phyloP scores from a whole-genome alignment of 495 filamentous ascomycete species.

The Coniosporium apollinis region DNA sequence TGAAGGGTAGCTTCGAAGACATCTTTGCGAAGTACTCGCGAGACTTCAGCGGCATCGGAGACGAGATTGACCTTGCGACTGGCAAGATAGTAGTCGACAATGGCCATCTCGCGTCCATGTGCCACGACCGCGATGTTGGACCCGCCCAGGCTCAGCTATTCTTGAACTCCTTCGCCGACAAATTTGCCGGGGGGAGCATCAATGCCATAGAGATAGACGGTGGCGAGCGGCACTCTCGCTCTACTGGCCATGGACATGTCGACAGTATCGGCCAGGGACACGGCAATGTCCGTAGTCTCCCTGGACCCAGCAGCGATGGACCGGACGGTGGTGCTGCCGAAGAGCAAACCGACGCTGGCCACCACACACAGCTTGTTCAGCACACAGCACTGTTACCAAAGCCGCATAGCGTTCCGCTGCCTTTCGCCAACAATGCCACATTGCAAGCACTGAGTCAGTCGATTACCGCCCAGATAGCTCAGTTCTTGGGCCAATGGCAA shows the following conservation, averaged over 20 bases:
- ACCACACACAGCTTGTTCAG: neutral
- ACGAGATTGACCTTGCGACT: constrained; percentile 64
- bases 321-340: neutral
- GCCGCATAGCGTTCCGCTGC: neutral
- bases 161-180: constrained; percentile 11
- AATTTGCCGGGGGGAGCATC: no score
- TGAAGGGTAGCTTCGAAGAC: constrained; percentile 66
- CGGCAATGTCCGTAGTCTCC: no score
- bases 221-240: no score
- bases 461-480: constrained; percentile 3
- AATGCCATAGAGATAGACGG: no score
- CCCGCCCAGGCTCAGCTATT: constrained; percentile 7
- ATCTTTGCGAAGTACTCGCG: constrained; percentile 80
- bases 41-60: constrained; percentile 65
- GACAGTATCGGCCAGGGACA: no score
- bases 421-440: neutral
- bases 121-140: constrained; percentile 12
- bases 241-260: no score
- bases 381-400: neutral
- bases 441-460: constrained; percentile 2
- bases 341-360: neutral
- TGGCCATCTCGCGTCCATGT: constrained; percentile 45
- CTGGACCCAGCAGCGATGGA: no score
- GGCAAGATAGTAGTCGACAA: constrained; percentile 73
- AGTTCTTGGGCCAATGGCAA: constrained; percentile 5